Base-by-base conservation (phyloP, 768 basidiomycete species). In the Lactifluus piperatus region DNA sequence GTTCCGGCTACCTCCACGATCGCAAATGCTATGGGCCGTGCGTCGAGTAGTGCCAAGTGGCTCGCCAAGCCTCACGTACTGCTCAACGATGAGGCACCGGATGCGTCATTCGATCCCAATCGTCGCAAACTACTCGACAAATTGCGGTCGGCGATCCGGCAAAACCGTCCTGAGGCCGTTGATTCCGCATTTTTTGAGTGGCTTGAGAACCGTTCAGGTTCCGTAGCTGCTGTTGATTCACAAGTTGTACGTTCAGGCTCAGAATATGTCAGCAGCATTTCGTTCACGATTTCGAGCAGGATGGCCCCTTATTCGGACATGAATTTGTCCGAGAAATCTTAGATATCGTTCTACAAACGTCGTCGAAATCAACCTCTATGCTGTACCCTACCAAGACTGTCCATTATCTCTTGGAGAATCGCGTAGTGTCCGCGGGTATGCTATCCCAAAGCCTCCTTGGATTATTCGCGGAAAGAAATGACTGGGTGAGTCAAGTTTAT, bases 111-210 rank as follows among this genome's bases (percentile, higher is more conserved):
- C 34, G 69, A 72, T 16, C 34, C 65, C 3, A 65, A 58, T 0
- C 68, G 69, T 14, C 54, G 63, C 18, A 73, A 74, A 26, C 63
- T 81, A 11, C 58, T 83, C 30, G 60, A 67, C 45, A 62, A 67
- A 1, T 71, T 87, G 65, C 67, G 66, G 43, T 60, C 62, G 4
- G 75, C 73, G 4, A 71, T 87, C 60, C 67, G 71, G 41, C 72
- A 73, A 32, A 77, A 77, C 3, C 65, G 75, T 10, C 73, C 77
- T 3, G 74, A 82, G 49, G 75, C 72, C 26, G 87, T 84, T 2
- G 82, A 84, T 54, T 73, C 71, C 11, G 75, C 75, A 5, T 91
- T 88, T 66, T 79, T 81, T 62, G 75, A 78, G 43, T 91, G 87
- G 85, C 71, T 79, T 34, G 69, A 74, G 60, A 70, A 39, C 20